Evolutionary conservation across 306 rosid species (phyloP), one percentile per base, ranked within the genome.

Genomic region (Prinsepia uniflora): DNA sequence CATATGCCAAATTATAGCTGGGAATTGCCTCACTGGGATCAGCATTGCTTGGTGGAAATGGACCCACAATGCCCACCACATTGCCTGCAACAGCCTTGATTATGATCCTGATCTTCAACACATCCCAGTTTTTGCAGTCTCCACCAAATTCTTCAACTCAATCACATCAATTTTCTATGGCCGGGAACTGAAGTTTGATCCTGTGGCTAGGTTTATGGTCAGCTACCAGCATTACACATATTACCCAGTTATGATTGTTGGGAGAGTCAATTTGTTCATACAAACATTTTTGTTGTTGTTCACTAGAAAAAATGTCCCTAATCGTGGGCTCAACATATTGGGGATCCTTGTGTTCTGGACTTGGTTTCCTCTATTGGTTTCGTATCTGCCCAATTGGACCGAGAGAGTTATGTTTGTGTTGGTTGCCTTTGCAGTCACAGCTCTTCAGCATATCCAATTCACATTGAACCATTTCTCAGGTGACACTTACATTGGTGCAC

Each of bases 1-100:
- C 43, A 5, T 81, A 4, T 67, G 78, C 15, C 84, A 81, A 58
- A 45, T 81, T 61, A 6, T 81, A 8, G 73, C 81, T 2, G 84
- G 84, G 10, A 81, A 81, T 68, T 76, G 78, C 19, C 56, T 81
- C 9, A 81, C 84, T 2, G 84, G 84, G 41, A 81, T 81, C 30
- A 81, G 81, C 63, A 81, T 81, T 34, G 84, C 84, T n/a, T 81
- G 84, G 84, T 81, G 84, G 84, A 81, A 81, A 47, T 81, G 84
- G 84, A 81, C 84, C 34, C 84, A 81, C 30, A 81, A 81, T 55
- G 84, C 84, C 7, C 84, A 81, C 14, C 84, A 81, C 44, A 72
- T 81, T 56, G 73, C 84, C 20, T 81, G 84, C 15, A 81, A 81
- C 15, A 81, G 84, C 67, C 78, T 81, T 5, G 84, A 81, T 48